These are phyloP conservation scores for Hypoxylon subgilvum DNA, from an alignment of 495 filamentous ascomycete genomes.

Conservation along the genomic window DNA sequence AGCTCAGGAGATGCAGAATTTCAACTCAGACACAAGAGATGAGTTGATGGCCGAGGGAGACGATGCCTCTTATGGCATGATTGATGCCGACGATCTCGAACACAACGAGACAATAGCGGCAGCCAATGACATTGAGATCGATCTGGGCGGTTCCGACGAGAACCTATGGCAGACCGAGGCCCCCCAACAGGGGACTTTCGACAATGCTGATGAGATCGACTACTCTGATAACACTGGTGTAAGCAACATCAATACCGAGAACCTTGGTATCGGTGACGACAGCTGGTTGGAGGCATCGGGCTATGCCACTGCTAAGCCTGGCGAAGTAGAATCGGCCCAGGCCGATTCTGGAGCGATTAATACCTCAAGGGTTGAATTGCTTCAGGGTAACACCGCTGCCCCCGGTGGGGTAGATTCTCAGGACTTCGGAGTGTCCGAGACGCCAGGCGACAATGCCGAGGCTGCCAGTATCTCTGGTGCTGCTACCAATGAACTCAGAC, in stretches of 20 bases:
- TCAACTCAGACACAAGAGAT: constrained; percentile 42
- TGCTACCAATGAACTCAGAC: not conserved
- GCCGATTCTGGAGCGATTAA: not conserved
- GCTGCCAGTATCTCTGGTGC: not conserved
- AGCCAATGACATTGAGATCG: constrained; percentile 40
- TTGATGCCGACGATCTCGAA: constrained; percentile 48
- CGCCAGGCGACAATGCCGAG: not conserved
- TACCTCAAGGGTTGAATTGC: not conserved
- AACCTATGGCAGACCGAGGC: constrained; percentile 34
- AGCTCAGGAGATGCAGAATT: constrained; percentile 34
- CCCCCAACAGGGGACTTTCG: constrained; percentile 31
- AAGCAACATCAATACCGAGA: constrained; percentile 19
- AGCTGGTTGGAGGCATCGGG: constrained; percentile 40
- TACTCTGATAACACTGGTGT: constrained; percentile 27
- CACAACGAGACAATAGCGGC: constrained; percentile 27
- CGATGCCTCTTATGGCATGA: constrained; percentile 46
- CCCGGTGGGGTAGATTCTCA: constrained; percentile 4
- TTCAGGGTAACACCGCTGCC: not conserved
- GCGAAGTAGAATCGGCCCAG: constrained; percentile 4
- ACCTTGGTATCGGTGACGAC: constrained; percentile 8
- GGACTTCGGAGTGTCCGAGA: constrained; percentile 1
- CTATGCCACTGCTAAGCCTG: constrained; percentile 8
- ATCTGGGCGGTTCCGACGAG: constrained; percentile 34
- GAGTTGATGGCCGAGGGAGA: constrained; percentile 59
- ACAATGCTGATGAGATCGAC: constrained; percentile 41